Evolutionary conservation across 2,329 filamentous ascomycete species (phyloP), one percentile per base, ranked within the genome.

Genomic region (Colletotrichum caudatum): DNA sequence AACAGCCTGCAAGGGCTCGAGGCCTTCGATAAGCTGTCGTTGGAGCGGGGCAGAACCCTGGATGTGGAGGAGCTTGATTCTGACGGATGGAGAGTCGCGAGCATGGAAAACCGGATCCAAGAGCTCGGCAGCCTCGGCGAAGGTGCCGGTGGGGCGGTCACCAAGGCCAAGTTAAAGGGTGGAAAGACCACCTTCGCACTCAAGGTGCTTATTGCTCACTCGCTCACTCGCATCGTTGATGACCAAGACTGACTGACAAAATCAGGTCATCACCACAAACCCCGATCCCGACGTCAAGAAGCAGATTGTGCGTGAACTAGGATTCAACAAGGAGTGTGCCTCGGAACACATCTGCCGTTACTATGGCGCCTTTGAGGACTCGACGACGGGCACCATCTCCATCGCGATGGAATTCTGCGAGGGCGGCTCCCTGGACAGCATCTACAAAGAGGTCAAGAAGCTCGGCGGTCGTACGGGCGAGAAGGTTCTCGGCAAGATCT

Each of bases 401-500:
- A 99, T 99, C 78, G 95, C 94, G 69, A 99, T 99, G 96, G 96
- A 99, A 80, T 98, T 97, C 78, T 99, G 96, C 80, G 96, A 98
- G 82, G 96, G 96, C 69, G 96, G 96, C 64, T 97, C 94, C 58
- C 88, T 99, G 26, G 95, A 99, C 84, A 96, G 94, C 79, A 96
- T 99, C 75, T 99, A 99, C 85, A 94, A 94, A 75, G 96, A 99
- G 82, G 95, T 99, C 46, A 97, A 97, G 85, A 94, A 96, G 76
- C 89, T 98, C 2, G 95, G 95, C 53, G 96, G 96, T 14, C 90
- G 96, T 61, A 98, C 95, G 0, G 96, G 96, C 75, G 96, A 99
- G 81, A 99, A 98, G 80, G 96, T 99, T 1, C 87, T 99, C 5
- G 96, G 96, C 74, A 98, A 98, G 84, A 93, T 99, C 56, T 94